Percentiles rank a stretch among this genome's conserved stretches.
These are phyloP conservation scores for Hymenoscyphus albidus DNA, from an alignment of 2,329 filamentous ascomycete genomes.

Conservation along the genomic window DNA sequence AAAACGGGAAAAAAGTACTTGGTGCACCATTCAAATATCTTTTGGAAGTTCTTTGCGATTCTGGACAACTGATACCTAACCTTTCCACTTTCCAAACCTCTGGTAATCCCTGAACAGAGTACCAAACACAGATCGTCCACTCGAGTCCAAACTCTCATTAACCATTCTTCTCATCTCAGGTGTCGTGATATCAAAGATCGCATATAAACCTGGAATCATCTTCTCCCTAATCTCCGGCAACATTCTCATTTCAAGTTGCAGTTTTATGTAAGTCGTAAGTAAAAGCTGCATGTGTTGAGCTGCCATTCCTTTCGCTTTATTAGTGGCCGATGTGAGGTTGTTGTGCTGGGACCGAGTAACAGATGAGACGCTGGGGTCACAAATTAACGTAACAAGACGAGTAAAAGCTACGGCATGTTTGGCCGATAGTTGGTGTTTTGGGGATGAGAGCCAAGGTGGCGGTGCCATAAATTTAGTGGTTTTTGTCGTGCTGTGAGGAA, in stretches of 20 bases:
- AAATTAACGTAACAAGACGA: constrained; percentile 55
- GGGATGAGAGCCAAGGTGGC: constrained; percentile 37
- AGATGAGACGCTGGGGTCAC: constrained; percentile 54
- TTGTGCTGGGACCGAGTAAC: constrained; percentile 43
- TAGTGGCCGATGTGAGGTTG: constrained; percentile 56
- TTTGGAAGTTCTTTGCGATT: background rate
- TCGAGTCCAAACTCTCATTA: constrained; percentile 56
- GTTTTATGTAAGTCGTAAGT: constrained; percentile 55
- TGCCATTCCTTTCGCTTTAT: constrained; percentile 57
- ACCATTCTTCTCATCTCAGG: constrained; percentile 52
- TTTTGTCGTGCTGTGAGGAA: constrained; percentile 29
- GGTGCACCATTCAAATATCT: background rate
- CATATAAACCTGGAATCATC: constrained; percentile 55
- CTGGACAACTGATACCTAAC: constrained; percentile 11
- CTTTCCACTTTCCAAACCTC: constrained; percentile 61
- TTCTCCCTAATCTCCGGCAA: constrained; percentile 49
- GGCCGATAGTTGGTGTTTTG: constrained; percentile 33
- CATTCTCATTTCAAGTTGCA: constrained; percentile 56
- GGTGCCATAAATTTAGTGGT: constrained; percentile 26
- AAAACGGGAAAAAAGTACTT: background rate
- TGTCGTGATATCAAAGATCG: constrained; percentile 56
- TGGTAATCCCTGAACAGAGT: constrained; percentile 57
- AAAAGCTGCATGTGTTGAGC: constrained; percentile 60
- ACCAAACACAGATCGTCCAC: constrained; percentile 55
- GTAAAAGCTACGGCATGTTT: constrained; percentile 50